phyloP scores from a whole-genome alignment of 2,329 filamentous ascomycete species.

The Grosmannia huntii region DNA sequence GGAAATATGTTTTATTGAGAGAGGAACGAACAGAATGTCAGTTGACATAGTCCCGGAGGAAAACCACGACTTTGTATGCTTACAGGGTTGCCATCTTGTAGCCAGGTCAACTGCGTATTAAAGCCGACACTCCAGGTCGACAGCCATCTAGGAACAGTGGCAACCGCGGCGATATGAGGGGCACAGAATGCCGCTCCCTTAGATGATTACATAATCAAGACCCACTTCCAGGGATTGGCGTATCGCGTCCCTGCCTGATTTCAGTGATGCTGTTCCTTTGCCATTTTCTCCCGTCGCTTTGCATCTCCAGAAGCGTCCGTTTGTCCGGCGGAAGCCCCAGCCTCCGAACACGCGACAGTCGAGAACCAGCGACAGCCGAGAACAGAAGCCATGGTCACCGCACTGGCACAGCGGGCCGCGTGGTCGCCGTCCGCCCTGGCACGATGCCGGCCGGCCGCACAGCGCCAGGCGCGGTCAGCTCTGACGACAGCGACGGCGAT shows the following conservation, averaged over 20 bases:
- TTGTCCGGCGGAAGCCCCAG: not conserved
- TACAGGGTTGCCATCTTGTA: too few species aligned
- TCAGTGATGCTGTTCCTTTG: not conserved
- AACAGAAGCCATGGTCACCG: not conserved
- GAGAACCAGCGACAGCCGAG: too few species aligned
- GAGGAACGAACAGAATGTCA: not conserved
- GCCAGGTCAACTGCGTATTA: too few species aligned
- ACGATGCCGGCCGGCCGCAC: slow-evolving; percentile 9
- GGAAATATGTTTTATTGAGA: too few species aligned
- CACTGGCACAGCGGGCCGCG: not conserved
- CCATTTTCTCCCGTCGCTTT: not conserved
- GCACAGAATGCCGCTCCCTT: too few species aligned
- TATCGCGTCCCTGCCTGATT: not conserved
- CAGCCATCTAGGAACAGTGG: too few species aligned
- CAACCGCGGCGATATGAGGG: too few species aligned
- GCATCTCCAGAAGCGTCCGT: too few species aligned
- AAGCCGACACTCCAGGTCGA: too few species aligned
- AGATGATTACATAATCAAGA: not conserved
- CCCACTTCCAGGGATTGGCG: not conserved
- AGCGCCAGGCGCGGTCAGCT: not conserved
- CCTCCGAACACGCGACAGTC: not conserved
- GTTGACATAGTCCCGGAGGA: too few species aligned
- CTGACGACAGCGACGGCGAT: not conserved
- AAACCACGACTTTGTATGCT: too few species aligned
- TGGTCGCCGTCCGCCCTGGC: slow-evolving; percentile 10